Evolutionary conservation across 495 filamentous ascomycete genomes (phyloP), one percentile per base, ranked within the genome.

Genomic region (Lophiotrema nucula): DNA sequence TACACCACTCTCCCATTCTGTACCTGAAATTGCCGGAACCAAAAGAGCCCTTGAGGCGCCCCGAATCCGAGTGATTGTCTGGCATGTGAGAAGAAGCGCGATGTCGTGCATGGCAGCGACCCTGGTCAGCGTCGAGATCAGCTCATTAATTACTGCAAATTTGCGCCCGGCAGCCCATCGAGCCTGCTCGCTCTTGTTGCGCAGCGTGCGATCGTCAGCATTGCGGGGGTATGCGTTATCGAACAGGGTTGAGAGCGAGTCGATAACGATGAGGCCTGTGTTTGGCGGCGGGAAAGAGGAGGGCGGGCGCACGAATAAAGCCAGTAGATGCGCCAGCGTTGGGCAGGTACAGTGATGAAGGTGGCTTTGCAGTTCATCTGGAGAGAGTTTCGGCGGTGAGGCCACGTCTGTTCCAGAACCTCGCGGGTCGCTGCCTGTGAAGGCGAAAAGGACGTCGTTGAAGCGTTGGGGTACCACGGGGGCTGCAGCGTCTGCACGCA

Each of bases 251-350:
- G 89, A 89, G 16, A 93, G 70, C 0, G 85, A 84, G 68, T 93
- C 89, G 62, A 96, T 74, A 10, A 95, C 77, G n/a, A 96, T 62
- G 0, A 95, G 75, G 18, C 71, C 75, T 3, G 86, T 86, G 22
- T 74, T 70, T 26, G 66, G 56, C 0, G 85, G 83, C 15, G 88
- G 79, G 66, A 88, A 84, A 21, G 66, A 66, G 13, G 76, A 60
- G 1, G 81, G 79, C 18, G 87, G 82, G 52, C 84, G 81, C 26
- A 81, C 72, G 27, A 95, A 69, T 4, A 96, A 72, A 2, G 87
- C 86, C 25, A 96, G 74, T 4, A 95, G 72, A 70, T 96, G 91
- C 5, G 92, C 79, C 19, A 96, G 76, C 13, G 76, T 83, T 1
- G 82, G 78, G 0, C 71, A 57, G 12, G 60, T 67, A 39, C 74